A percentile compares a stretch with the other conserved stretches of the same genome.
Evolutionary conservation across 164 flowering plant species (phyloP).

Genomic region (Kingdonia uniflora): DNA sequence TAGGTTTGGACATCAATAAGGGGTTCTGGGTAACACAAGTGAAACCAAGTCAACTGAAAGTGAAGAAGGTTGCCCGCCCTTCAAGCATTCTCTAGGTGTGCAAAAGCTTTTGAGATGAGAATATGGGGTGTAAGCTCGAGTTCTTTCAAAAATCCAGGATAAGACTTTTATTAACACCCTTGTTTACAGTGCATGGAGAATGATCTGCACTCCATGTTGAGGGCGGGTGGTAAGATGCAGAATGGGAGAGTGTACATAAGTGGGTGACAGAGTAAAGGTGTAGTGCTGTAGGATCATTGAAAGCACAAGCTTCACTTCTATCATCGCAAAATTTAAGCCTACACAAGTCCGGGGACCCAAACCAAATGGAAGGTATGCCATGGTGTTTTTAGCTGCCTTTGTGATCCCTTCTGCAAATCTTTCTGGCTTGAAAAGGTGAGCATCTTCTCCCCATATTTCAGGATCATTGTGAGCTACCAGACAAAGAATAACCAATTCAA

Average conservation of each 20-base stretch:
- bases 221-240: background rate
- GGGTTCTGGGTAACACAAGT: no score
- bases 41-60: no score
- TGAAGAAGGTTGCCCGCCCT: no score
- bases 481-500: constrained; percentile 13
- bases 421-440: constrained; percentile 37
- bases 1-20: no score
- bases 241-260: constrained; percentile 8
- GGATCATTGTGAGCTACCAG: constrained; percentile 27
- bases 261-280: constrained; percentile 20
- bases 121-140: no score
- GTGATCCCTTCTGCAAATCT: constrained; percentile 40
- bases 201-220: constrained; percentile 6
- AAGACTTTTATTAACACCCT: no score
- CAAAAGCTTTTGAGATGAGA: no score
- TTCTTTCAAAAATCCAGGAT: no score
- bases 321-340: constrained; percentile 23
- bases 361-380: constrained; percentile 33
- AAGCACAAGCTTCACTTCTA: constrained; percentile 29
- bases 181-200: constrained; percentile 1
- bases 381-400: constrained; percentile 18
- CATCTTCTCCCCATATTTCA: constrained; percentile 42
- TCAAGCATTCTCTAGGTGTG: no score
- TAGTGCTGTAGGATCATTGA: constrained; percentile 34
- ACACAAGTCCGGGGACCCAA: constrained; percentile 36